A percentile compares a stretch with the other conserved stretches of the same genome.
These are phyloP conservation scores for Gracilaria caudata DNA, from an alignment of 23 red algal species.

Conservation along the genomic window DNA sequence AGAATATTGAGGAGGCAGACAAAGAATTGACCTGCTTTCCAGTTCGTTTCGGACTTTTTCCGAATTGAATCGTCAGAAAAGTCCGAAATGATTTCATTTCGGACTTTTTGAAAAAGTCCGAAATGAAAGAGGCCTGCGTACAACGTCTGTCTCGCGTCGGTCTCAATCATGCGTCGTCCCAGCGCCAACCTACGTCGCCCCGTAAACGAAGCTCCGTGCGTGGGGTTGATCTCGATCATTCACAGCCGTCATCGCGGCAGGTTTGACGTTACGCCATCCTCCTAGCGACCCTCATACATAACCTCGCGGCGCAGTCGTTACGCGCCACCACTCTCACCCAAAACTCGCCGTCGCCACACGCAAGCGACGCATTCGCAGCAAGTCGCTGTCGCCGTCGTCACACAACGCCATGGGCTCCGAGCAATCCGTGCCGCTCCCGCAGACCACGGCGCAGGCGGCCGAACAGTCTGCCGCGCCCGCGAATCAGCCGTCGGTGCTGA, in stretches of 20 bases:
- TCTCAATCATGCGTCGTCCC: no score
- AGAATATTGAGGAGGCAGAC: no score
- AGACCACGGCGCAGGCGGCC: conserved; percentile 6
- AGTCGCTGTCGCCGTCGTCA: background rate
- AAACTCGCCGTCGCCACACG: background rate
- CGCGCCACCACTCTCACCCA: background rate
- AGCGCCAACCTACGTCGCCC: no score
- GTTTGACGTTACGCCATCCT: background rate
- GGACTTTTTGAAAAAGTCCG: no score
- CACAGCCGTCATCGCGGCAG: background rate
- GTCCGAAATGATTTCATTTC: no score
- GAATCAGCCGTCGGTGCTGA: background rate
- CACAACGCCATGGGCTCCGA: background rate
- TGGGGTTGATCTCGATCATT: no score
- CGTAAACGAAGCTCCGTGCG: no score
- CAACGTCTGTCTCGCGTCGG: no score
- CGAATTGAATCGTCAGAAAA: no score
- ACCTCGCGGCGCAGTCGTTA: background rate
- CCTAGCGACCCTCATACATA: background rate
- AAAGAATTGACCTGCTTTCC: no score
- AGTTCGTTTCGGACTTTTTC: no score
- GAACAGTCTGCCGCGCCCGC: background rate
- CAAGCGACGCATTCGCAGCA: background rate
- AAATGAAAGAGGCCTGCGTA: no score
- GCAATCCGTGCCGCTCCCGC: background rate